Percentiles rank a stretch among this genome's conserved stretches.
Evolutionary conservation across 2,329 filamentous ascomycete genomes (phyloP).

Genomic region (Alternaria sp.): DNA sequence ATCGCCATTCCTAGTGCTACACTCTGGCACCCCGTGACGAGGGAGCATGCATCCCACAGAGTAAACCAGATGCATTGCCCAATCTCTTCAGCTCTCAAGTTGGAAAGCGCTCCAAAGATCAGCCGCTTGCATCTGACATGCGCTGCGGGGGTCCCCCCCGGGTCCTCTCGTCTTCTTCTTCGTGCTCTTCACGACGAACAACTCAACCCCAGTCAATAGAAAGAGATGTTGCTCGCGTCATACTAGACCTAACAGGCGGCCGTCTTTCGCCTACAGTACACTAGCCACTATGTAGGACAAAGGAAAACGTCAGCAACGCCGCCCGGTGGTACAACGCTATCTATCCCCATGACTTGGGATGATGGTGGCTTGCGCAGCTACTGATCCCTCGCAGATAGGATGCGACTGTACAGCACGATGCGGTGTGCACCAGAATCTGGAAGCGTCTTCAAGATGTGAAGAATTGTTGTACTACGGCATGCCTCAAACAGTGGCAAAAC

Average conservation of each 20-base stretch:
- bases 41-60: slow-evolving; percentile 2
- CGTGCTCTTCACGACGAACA: neutral
- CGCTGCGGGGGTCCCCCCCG: neutral
- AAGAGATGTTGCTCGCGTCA: slow-evolving; percentile 1
- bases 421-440: slow-evolving; percentile 1
- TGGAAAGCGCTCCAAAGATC: neutral
- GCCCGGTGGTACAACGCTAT: slow-evolving; percentile 8
- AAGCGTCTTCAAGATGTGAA: slow-evolving; percentile 1
- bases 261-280: slow-evolving; percentile 14
- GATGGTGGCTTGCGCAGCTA: slow-evolving; percentile 7
- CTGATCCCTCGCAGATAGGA: neutral
- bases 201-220: slow-evolving; percentile 4
- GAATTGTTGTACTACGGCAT: slow-evolving; percentile 8
- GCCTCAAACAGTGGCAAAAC: slow-evolving; percentile 13
- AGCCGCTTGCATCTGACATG: slow-evolving; percentile 6
- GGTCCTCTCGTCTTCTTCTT: neutral
- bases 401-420: neutral
- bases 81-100: slow-evolving; percentile 1
- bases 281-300: slow-evolving; percentile 23
- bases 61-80: slow-evolving; percentile 1
- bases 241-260: slow-evolving; percentile 9
- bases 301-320: slow-evolving; percentile 17
- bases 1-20: neutral
- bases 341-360: slow-evolving; percentile 3
- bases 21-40: neutral